Base-by-base conservation (phyloP, 176 grass and related monocot species). In the Carex pumila region DNA sequence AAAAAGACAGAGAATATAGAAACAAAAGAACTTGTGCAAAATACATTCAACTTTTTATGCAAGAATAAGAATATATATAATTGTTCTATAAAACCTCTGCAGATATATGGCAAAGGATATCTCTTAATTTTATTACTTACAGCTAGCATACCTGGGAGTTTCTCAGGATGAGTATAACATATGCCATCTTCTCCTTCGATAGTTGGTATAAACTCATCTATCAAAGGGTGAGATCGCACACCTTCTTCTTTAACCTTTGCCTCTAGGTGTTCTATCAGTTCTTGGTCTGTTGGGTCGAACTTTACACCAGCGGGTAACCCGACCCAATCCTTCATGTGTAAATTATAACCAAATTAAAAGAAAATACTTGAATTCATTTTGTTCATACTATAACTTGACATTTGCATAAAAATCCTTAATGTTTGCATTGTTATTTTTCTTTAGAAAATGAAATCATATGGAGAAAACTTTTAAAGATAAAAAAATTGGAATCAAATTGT, bases 161-260 rank as follows among this genome's bases (percentile, higher is more conserved):
- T 99, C 84, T 99, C 97, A 30, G 97, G 97, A 85, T 99, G 97
- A 21, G 97, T 99, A 87, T 99, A 99, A 80, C 97, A 99, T 84
- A 99, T 99, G 78, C 97, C 97, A 61, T 99, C 90, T 84, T 99
- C 97, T 7, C 97, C 97, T 43, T 96, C 90, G 72, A 99, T 99
- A 12, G 97, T 96, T 13, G 93, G 93, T 89, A 99, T 99, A 64
- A 96, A 99, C 85, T 92, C 93, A 74, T 99, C 91, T 87, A 99
- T 92, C 43, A 99, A 90, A 83, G 97, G 93, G 50, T 99, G 97
- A 53, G 92, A 92, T 90, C 85, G 96, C n/a, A 64, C 85, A 66
- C 89, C 88, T 87, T 92, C 90, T 61, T 88, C 90, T 86, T 66
- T 89, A 74, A 94, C 93, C 86, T 99, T 99, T 0, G 91, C 91